phyloP scores from a whole-genome alignment of 2,329 filamentous ascomycete species.

The Colletotrichum salicis region DNA sequence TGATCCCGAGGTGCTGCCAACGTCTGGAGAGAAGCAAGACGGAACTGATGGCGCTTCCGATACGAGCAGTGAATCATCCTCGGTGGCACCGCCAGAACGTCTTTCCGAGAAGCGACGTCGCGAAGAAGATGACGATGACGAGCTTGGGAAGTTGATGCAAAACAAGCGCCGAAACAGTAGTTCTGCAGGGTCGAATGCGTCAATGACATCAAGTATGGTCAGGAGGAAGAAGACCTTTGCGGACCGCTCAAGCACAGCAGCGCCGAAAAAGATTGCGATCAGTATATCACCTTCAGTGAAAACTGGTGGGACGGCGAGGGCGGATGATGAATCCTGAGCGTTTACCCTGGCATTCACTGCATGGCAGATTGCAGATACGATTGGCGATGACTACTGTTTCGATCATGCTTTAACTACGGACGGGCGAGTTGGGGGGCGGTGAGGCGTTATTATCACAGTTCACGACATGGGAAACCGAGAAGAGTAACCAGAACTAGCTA shows the following conservation, averaged over 20 bases:
- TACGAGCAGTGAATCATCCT: constrained; percentile 38
- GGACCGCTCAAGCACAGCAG: constrained; percentile 51
- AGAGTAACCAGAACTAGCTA: constrained; percentile 25
- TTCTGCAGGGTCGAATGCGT: constrained; percentile 56
- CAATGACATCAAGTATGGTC: constrained; percentile 50
- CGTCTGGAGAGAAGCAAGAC: constrained; percentile 35
- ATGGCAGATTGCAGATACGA: constrained; percentile 14
- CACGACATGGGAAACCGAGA: constrained; percentile 31
- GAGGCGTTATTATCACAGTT: constrained; percentile 33
- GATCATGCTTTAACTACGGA: constrained; percentile 30
- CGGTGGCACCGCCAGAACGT: constrained; percentile 73
- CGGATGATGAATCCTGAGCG: constrained; percentile 52
- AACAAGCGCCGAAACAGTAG: constrained; percentile 71
- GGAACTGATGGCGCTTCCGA: constrained; percentile 37
- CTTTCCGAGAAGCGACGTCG: constrained; percentile 89
- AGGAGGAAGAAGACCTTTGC: constrained; percentile 60
- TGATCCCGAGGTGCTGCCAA: constrained; percentile 61
- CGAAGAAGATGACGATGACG: constrained; percentile 94
- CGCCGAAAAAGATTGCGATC: constrained; percentile 67
- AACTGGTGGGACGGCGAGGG: constrained; percentile 50
- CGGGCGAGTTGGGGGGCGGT: constrained; percentile 17
- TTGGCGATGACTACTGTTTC: constrained; percentile 29
- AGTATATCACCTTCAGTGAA: constrained; percentile 62
- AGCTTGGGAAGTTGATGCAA: constrained; percentile 82
- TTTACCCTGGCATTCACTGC: constrained; percentile 14